These are phyloP conservation scores for Gastrodia elata DNA, from an alignment of 106 monocot genomes.

Conservation along the genomic window DNA sequence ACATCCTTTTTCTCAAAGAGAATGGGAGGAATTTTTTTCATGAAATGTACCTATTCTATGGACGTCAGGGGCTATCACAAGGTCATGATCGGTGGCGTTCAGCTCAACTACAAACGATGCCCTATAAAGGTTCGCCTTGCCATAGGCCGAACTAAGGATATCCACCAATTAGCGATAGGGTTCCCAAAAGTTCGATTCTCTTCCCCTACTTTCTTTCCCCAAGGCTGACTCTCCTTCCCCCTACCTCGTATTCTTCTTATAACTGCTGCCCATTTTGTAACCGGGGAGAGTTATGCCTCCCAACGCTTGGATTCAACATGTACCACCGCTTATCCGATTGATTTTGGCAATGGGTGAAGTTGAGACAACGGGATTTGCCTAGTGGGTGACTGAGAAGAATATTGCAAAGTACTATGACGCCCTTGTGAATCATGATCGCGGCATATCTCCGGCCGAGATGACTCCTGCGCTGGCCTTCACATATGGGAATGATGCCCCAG, in stretches of 20 bases:
- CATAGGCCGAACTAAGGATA: neutral
- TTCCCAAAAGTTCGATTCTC: neutral
- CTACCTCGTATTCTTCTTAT: constrained; percentile 2
- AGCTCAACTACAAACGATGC: constrained; percentile 6
- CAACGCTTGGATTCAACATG: constrained; percentile 34
- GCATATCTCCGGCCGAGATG: constrained; percentile 20
- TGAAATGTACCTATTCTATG: constrained; percentile 7
- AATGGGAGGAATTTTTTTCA: constrained; percentile 4
- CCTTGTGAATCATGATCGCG: constrained; percentile 37
- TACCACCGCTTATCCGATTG: constrained; percentile 80
- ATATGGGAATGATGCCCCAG: constrained; percentile 33
- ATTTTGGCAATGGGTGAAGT: constrained; percentile 48
- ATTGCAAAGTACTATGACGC: constrained; percentile 39
- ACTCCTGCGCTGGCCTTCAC: constrained; percentile 34
- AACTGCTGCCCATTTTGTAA: neutral
- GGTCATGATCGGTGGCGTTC: constrained; percentile 10
- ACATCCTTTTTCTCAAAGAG: constrained; percentile 4
- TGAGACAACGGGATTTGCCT: constrained; percentile 2
- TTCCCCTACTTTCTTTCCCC: neutral
- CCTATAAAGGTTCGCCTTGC: constrained; percentile 6
- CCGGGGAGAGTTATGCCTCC: neutral
- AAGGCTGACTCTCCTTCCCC: neutral
- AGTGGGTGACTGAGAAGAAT: constrained; percentile 23
- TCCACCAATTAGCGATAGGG: too few species aligned
- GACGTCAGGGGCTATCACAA: constrained; percentile 7